Evolutionary conservation across 371 early-diverging fungal genomes (phyloP).

Genomic region (Chytridium lagenaria): DNA sequence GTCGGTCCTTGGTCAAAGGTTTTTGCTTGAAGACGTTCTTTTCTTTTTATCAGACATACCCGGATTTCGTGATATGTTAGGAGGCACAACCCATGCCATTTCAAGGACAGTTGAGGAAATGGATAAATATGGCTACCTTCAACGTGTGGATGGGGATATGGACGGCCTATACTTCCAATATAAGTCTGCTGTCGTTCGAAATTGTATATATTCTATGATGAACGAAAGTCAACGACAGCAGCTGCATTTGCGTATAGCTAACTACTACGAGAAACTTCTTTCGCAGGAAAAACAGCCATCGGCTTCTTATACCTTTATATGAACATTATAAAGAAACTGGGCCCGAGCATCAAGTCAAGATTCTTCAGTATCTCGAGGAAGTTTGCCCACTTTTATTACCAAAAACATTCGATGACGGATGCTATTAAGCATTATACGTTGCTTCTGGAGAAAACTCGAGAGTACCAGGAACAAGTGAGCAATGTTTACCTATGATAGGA

Average conservation of each 20-base stretch:
- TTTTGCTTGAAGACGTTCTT: constrained; percentile 54
- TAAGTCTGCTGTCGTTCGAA: constrained; percentile 55
- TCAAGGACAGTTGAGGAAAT: constrained; percentile 31
- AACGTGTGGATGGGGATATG: constrained; percentile 22
- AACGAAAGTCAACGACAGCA: constrained; percentile 54
- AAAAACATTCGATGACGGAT: constrained; percentile 45
- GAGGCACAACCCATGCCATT: constrained; percentile 30
- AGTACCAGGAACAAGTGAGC: constrained; percentile 20
- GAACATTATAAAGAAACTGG: constrained; percentile 58
- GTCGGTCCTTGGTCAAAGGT: constrained; percentile 56
- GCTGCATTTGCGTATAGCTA: constrained; percentile 52
- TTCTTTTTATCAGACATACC: constrained; percentile 49
- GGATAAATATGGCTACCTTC: constrained; percentile 58
- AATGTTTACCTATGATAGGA: constrained; percentile 19
- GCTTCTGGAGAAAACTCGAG: constrained; percentile 37
- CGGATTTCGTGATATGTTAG: constrained; percentile 35
- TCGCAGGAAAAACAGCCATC: constrained; percentile 44
- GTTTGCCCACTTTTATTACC: constrained; percentile 52
- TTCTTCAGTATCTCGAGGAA: constrained; percentile 48
- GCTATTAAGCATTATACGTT: constrained; percentile 54
- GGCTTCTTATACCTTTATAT: constrained; percentile 50
- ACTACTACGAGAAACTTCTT: constrained; percentile 49
- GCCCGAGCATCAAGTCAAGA: constrained; percentile 41
- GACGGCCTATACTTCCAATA: constrained; percentile 46
- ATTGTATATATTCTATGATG: constrained; percentile 60